Evolutionary conservation across 2,329 filamentous ascomycete genomes (phyloP), one percentile per base, ranked within the genome.

Genomic region (Microsporum audouinii): DNA sequence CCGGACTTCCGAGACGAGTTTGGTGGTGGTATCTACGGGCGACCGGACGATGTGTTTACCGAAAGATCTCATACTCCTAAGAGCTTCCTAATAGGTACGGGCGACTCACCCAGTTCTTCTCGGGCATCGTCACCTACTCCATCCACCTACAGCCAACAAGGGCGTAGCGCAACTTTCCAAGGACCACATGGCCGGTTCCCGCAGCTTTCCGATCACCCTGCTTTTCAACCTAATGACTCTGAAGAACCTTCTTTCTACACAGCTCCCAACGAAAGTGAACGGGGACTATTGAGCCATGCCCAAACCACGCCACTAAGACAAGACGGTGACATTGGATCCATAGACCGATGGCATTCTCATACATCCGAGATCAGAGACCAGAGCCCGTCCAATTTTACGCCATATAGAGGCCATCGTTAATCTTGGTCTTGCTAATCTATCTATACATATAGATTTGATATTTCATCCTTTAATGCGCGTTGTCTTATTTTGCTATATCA

Each of bases 1-100:
- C 83, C 88, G 1, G 92, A 96, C 67, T 96, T 97, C 74, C 85
- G 85, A 1, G 87, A 91, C 8, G 89, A 94, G 60, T 88, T 91
- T 66, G 90, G 90, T n/a, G 91, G 88, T 3, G 88, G 88, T 27
- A 75, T 79, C 61, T 77, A 78, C 62, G 76, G 76, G 57, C 69
- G 74, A 5, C 72, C 76, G 6, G 75, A 76, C 8, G 77, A 79
- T 63, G 65, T 77, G 23, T 75, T 79, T 56, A 74, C 71, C 14
- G 75, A 78, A 60, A 72, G 77, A 17, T 77, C 75, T 8, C 72
- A 74, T 2, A 78, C 77, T 1, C 76, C 76, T 1, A 70, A 70
- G 45, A 73, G 69, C 57, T 64, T 75, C 29, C 43, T 63, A 14
- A 66, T 65, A 14, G 65, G 65, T 33, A 69, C 71, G 41, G 71